Conservation (phyloP, 768 basidiomycete genomes). For the Xerocomellus chrysenteron region DNA sequence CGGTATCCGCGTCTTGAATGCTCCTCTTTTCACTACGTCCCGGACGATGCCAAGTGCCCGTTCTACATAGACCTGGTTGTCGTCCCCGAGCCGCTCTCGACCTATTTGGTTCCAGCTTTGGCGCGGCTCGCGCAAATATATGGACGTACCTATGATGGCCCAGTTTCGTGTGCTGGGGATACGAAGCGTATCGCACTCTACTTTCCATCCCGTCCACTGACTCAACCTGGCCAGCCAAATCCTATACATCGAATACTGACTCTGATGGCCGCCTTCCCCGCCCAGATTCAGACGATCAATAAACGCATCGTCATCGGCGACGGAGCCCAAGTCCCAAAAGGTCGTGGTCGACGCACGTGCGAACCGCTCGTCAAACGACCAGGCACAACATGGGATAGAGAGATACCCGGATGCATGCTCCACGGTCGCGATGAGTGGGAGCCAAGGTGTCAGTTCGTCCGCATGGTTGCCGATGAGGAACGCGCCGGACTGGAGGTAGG, state of each 20-base stretch:
- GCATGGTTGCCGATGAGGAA: conserved; percentile 96
- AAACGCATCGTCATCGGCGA: conserved; percentile 31
- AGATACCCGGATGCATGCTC: conserved; percentile 64
- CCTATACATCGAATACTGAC: conserved; percentile 79
- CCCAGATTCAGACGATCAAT: conserved; percentile 55
- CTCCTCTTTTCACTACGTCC: conserved; percentile 56
- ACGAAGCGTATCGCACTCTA: conserved; percentile 82
- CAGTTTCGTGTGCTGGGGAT: conserved; percentile 95
- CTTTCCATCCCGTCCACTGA: conserved; percentile 75
- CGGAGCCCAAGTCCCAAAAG: conserved; percentile 19
- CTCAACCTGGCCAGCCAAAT: conserved; percentile 82
- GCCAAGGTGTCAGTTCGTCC: conserved; percentile 95
- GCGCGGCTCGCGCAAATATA: not conserved
- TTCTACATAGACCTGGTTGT: conserved; percentile 11
- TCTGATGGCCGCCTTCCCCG: conserved; percentile 56
- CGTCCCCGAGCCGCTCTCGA: conserved; percentile 25
- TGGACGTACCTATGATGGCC: conserved; percentile 76
- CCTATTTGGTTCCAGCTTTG: conserved; percentile 13
- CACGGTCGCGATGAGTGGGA: conserved; percentile 75
- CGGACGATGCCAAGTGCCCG: conserved; percentile 55
- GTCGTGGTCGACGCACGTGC: conserved; percentile 44
- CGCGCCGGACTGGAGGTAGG: conserved; percentile 40
- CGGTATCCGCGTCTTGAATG: conserved; percentile 70
- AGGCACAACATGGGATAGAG: conserved; percentile 90
- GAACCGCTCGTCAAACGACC: conserved; percentile 70